These are phyloP conservation scores for Stentor coeruleus DNA, from an alignment of 73 alveolate genomes.

Conservation along the genomic window DNA sequence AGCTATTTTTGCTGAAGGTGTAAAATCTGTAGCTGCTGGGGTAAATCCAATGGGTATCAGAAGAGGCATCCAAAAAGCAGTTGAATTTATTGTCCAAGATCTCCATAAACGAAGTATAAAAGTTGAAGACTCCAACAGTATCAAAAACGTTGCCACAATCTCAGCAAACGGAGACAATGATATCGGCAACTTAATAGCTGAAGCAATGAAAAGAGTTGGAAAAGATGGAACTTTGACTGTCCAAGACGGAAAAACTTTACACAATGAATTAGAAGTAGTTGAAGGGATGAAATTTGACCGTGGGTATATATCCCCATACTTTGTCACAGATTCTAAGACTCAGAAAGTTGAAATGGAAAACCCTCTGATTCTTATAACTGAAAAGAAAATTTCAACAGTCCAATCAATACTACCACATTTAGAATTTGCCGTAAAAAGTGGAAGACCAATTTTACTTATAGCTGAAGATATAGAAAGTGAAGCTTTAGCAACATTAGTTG, in stretches of 20 bases:
- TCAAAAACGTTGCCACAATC: slow-evolving; percentile 91
- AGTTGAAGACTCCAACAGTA: background rate
- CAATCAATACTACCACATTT: slow-evolving; percentile 78
- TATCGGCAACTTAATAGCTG: slow-evolving; percentile 92
- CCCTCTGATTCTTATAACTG: slow-evolving; percentile 88
- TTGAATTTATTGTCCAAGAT: slow-evolving; percentile 79
- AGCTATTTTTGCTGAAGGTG: slow-evolving; percentile 90
- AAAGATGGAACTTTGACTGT: slow-evolving; percentile 97
- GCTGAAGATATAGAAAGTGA: slow-evolving; percentile 97
- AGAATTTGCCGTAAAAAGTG: slow-evolving; percentile 85
- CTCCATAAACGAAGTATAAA: slow-evolving; percentile 54
- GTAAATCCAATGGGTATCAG: slow-evolving; percentile 98
- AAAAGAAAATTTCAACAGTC: slow-evolving; percentile 88
- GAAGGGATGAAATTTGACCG: slow-evolving; percentile 97
- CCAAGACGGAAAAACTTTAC: slow-evolving; percentile 92
- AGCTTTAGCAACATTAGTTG: slow-evolving; percentile 92
- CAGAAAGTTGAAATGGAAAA: slow-evolving; percentile 85
- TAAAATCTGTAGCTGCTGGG: slow-evolving; percentile 97
- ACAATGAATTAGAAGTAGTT: slow-evolving; percentile 95
- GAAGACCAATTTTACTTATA: slow-evolving; percentile 82
- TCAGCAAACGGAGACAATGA: slow-evolving; percentile 95
- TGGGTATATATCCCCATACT: slow-evolving; percentile 98
- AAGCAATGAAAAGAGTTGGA: slow-evolving; percentile 92
- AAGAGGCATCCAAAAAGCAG: slow-evolving; percentile 95
- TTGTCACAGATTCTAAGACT: slow-evolving; percentile 93